Evolutionary conservation across 352 stramenopile species (phyloP).

Genomic region (Halophytophthora polymorphica): DNA sequence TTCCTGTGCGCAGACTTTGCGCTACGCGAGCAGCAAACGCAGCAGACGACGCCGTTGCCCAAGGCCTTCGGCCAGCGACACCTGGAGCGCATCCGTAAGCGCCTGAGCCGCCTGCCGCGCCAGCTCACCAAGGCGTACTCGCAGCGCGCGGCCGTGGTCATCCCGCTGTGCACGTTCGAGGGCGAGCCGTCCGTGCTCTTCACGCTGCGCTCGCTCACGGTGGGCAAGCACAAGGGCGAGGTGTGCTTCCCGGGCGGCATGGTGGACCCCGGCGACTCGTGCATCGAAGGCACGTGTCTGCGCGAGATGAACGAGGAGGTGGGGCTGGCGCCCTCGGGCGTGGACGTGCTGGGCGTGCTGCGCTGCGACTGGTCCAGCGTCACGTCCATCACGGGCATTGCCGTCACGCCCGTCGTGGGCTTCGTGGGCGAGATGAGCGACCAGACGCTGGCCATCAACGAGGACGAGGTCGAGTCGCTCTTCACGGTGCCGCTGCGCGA

Average conservation of each 20-base stretch:
- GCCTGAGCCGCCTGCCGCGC: constrained; percentile 91
- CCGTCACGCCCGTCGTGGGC: constrained; percentile 97
- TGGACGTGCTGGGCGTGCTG: constrained; percentile 93
- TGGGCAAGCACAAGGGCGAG: constrained; percentile 94
- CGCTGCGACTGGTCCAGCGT: constrained; percentile 96
- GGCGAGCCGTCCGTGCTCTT: constrained; percentile 95
- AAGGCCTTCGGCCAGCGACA: constrained; percentile 83
- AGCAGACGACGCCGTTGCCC: constrained; percentile 44
- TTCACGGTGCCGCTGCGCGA: constrained; percentile 93
- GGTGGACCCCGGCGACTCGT: constrained; percentile 90
- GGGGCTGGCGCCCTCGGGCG: constrained; percentile 67
- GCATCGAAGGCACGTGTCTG: constrained; percentile 95
- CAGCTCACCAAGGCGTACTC: constrained; percentile 93
- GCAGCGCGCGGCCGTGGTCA: constrained; percentile 91
- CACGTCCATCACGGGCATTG: constrained; percentile 94
- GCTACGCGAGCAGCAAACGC: constrained; percentile 30
- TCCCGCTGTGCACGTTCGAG: constrained; percentile 96
- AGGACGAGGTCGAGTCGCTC: constrained; percentile 93
- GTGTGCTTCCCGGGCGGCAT: constrained; percentile 97
- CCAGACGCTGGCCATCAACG: constrained; percentile 90
- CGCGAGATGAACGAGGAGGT: constrained; percentile 98
- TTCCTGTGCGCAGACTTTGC: constrained; percentile 38
- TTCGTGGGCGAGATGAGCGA: constrained; percentile 93
- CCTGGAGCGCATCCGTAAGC: constrained; percentile 93
- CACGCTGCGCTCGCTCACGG: constrained; percentile 89